Base-by-base conservation (phyloP, 306 rosid species). In the Cicer yamashitae region DNA sequence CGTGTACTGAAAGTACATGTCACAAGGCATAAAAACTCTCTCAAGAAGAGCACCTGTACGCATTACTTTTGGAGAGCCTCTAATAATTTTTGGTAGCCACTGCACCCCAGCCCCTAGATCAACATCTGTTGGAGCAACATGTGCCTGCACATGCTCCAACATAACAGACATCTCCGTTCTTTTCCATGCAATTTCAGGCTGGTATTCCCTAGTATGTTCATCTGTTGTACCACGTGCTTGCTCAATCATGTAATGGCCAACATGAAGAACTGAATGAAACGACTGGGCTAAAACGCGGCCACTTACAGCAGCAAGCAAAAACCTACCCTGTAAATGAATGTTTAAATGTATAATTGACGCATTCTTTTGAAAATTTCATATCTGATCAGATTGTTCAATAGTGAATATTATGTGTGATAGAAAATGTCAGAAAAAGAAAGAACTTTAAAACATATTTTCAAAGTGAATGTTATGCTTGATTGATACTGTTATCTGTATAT, bases 61-160 rank as follows among this genome's bases (percentile, higher is more conserved):
- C 81, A 80, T 92, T 50, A 89, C 98, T 92, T 89, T 92, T 22
- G 99, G 99, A 69, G 97, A 96, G 77, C 91, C 91, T 81, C 77
- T 89, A 47, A 25, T 82, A 74, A 96, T 90, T 88, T 89, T 89
- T 2, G 99, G 99, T 70, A 96, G 97, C 99, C 99, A 96, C 85
- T 96, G 99, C 82, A 96, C 84, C 48, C 99, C 99, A 67, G 99
- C 99, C 61, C 98, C 99, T 11, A 84, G 92, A 83, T 96, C 99
- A 89, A 96, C 98, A 89, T 96, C 99, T 43, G 98, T 96, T 56
- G 99, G 99, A 0, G 99, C 99, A 71, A 96, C 99, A 89, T 96
- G 99, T 80, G 99, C 99, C 82, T 96, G 98, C 64, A 96, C 99
- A 68, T 89, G 92, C 86, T 92, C 97, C 86, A 96, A 81, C 99